phyloP scores from a whole-genome alignment of 2,329 filamentous ascomycete species.

The Ceratocystis cacaofunesta region DNA sequence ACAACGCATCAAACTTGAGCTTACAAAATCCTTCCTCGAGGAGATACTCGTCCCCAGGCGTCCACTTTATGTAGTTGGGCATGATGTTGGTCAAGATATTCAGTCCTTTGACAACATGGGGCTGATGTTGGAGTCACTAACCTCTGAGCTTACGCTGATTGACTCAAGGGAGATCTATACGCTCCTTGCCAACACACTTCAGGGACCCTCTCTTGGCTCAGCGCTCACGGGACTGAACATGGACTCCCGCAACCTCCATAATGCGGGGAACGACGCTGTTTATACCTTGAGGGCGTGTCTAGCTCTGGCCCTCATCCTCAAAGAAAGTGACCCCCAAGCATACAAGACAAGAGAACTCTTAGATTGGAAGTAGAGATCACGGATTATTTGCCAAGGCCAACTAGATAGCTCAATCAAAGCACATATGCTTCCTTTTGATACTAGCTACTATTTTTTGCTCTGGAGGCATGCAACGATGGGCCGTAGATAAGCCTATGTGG shows the following conservation, averaged over 20 bases:
- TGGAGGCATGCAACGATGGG: too few relatives aligned
- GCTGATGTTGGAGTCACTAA: constrained; percentile 39
- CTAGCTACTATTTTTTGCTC: too few relatives aligned
- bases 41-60: background rate
- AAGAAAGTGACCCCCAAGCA: background rate
- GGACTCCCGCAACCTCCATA: constrained; percentile 54
- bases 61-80: constrained; percentile 48
- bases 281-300: constrained; percentile 66
- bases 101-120: constrained; percentile 50
- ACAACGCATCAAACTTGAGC: constrained; percentile 38
- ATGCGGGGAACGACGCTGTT: constrained; percentile 73
- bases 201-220: constrained; percentile 40
- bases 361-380: background rate
- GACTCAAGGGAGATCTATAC: constrained; percentile 64
- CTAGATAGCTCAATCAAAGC: too few relatives aligned
- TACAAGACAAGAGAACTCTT: background rate
- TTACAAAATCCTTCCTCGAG: background rate
- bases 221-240: constrained; percentile 54
- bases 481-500: too few relatives aligned
- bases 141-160: constrained; percentile 36
- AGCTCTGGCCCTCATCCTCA: constrained; percentile 20
- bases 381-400: too few relatives aligned
- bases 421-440: too few relatives aligned
- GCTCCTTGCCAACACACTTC: constrained; percentile 38
- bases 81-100: constrained; percentile 55